Evolutionary conservation across 2,329 filamentous ascomycete genomes (phyloP).

Genomic region (Cladophialophora exuberans): DNA sequence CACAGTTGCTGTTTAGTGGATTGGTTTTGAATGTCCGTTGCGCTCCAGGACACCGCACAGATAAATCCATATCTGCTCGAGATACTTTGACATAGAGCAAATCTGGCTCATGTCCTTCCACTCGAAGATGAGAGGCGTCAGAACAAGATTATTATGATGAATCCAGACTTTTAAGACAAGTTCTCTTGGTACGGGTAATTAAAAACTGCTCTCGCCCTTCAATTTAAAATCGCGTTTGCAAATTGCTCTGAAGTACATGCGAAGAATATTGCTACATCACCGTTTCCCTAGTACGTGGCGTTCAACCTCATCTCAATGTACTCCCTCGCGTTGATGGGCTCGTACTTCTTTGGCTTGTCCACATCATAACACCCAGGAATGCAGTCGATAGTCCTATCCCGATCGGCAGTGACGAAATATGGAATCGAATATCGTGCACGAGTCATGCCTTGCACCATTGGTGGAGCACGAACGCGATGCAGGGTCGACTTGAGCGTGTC

Average conservation of each 20-base stretch:
- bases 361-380: slow-evolving; percentile 51
- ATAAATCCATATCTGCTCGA: no score
- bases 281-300: slow-evolving; percentile 24
- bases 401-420: slow-evolving; percentile 39
- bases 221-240: neutral
- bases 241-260: no score
- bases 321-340: slow-evolving; percentile 47
- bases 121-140: no score
- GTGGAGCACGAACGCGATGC: slow-evolving; percentile 48
- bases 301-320: slow-evolving; percentile 42
- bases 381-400: slow-evolving; percentile 43
- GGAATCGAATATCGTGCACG: slow-evolving; percentile 38
- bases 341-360: slow-evolving; percentile 53
- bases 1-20: slow-evolving; percentile 12
- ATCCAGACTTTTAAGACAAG: no score
- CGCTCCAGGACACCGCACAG: no score
- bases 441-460: slow-evolving; percentile 30
- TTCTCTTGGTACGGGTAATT: no score
- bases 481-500: slow-evolving; percentile 56
- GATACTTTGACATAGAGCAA: no score
- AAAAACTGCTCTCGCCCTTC: no score
- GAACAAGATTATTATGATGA: no score
- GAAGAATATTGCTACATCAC: no score
- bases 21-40: neutral
- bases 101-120: no score